phyloP scores from a whole-genome alignment of 129 eudicot species.

The Cynara cardunculus region DNA sequence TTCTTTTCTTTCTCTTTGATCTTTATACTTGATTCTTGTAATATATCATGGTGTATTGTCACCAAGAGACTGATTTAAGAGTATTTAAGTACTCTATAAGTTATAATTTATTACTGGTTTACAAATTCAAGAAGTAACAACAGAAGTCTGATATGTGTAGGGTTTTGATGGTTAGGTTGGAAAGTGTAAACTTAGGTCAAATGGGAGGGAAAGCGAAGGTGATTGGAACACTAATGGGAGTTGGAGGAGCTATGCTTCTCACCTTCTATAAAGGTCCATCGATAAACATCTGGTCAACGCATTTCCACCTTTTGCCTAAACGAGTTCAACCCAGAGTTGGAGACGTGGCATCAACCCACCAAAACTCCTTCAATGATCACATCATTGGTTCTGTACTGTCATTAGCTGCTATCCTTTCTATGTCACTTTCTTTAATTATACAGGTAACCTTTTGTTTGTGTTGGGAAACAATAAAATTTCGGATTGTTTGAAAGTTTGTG shows the following conservation, averaged over 20 bases:
- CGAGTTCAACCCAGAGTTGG: background rate
- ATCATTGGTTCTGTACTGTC: conserved; percentile 29
- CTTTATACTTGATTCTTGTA: background rate
- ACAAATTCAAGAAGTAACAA: too few species aligned
- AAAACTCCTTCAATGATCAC: conserved; percentile 3
- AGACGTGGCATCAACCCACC: conserved; percentile 3
- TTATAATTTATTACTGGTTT: background rate
- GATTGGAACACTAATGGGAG: conserved; percentile 47
- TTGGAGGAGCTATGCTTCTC: conserved; percentile 70
- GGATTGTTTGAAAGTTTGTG: background rate
- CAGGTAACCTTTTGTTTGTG: conserved; percentile 27
- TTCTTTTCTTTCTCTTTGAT: too few species aligned
- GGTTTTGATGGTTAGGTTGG: conserved; percentile 43
- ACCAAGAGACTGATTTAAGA: too few species aligned
- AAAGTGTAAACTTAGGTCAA: conserved; percentile 34
- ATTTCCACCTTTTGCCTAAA: conserved; percentile 27
- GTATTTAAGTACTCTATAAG: too few species aligned
- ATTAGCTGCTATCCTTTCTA: conserved; percentile 12
- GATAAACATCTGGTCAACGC: conserved; percentile 33
- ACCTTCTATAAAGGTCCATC: conserved; percentile 53
- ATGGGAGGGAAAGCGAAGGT: conserved; percentile 60
- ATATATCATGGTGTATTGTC: too few species aligned
- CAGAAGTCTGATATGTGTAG: background rate
- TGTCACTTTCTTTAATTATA: conserved; percentile 18
- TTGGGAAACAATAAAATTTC: background rate